Evolutionary conservation across 2,329 filamentous ascomycete genomes (phyloP).

Genomic region (Basipetospora chlamydospora): DNA sequence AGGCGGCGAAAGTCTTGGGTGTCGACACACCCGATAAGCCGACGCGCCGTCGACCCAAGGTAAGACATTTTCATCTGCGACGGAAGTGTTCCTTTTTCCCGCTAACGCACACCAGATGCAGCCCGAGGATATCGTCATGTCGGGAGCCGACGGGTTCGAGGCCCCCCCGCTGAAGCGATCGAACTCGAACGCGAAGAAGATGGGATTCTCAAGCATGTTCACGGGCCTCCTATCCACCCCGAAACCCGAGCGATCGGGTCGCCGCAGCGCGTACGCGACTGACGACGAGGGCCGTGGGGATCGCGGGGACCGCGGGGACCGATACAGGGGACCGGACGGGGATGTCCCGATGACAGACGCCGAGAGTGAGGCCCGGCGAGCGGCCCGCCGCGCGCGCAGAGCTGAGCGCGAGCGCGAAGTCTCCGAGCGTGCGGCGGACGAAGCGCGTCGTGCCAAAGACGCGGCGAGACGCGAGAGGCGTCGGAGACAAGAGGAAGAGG

Average conservation of each 20-base stretch:
- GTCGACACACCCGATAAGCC: slow-evolving; percentile 20
- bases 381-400: slow-evolving; percentile 44
- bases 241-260: slow-evolving; percentile 30
- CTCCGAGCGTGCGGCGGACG: slow-evolving; percentile 36
- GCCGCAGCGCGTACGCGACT: slow-evolving; percentile 34
- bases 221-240: slow-evolving; percentile 38
- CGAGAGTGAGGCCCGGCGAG: slow-evolving; percentile 46
- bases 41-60: slow-evolving; percentile 19
- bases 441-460: slow-evolving; percentile 41
- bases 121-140: slow-evolving; percentile 26
- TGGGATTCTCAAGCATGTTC: slow-evolving; percentile 45
- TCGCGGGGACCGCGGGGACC: too few species aligned
- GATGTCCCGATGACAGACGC: slow-evolving; percentile 34
- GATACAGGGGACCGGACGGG: too few species aligned
- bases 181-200: slow-evolving; percentile 30
- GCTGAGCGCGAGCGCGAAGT: slow-evolving; percentile 33
- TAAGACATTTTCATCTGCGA: neutral
- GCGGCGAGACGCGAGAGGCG: slow-evolving; percentile 41
- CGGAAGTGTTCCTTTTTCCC: too few species aligned
- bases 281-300: slow-evolving; percentile 34
- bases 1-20: slow-evolving; percentile 66
- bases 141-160: slow-evolving; percentile 17
- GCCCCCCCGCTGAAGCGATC: slow-evolving; percentile 20
- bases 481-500: slow-evolving; percentile 40
- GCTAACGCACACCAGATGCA: too few species aligned